Conservation (phyloP, 2,329 filamentous ascomycete species). For the Piedraia hortae region DNA sequence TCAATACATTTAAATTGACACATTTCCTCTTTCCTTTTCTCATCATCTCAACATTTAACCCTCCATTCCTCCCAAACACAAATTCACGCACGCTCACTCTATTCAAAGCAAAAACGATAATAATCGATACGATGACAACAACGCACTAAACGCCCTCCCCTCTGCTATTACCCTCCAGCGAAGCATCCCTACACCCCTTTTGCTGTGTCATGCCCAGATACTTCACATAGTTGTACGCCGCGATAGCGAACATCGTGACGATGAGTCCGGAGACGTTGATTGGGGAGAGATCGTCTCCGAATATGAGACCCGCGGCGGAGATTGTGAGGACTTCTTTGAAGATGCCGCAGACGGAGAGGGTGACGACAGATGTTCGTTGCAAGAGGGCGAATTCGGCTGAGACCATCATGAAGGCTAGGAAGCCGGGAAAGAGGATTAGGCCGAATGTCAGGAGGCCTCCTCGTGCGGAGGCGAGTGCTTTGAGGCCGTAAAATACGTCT, state of each 20-base stretch:
- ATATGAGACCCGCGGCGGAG: constrained; percentile 59
- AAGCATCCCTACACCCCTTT: too few relatives aligned
- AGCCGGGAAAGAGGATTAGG: constrained; percentile 68
- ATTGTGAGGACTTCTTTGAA: constrained; percentile 99
- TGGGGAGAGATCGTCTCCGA: constrained; percentile 61
- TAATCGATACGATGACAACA: too few relatives aligned
- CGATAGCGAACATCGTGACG: constrained; percentile 66
- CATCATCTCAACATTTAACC: too few relatives aligned
- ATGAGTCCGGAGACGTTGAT: constrained; percentile 70
- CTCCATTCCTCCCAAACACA: too few relatives aligned
- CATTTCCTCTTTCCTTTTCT: too few relatives aligned
- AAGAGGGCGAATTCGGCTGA: constrained; percentile 84
- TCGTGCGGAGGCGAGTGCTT: constrained; percentile 34
- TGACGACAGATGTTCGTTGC: constrained; percentile 85
- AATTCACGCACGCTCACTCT: too few relatives aligned
- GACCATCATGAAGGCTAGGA: constrained; percentile 89
- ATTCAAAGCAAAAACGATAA: too few relatives aligned
- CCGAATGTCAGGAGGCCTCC: constrained; percentile 37
- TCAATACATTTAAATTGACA: too few relatives aligned
- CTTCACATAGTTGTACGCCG: constrained; percentile 82
- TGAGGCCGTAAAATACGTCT: constrained; percentile 37
- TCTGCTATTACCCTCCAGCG: too few relatives aligned
- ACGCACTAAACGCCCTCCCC: too few relatives aligned
- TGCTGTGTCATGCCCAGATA: constrained; percentile 67
- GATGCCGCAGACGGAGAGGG: constrained; percentile 83